A percentile compares a stretch with the other conserved stretches of the same genome.
phyloP scores from a whole-genome alignment of 2,329 filamentous ascomycete genomes.

The Aspergillus sp. region DNA sequence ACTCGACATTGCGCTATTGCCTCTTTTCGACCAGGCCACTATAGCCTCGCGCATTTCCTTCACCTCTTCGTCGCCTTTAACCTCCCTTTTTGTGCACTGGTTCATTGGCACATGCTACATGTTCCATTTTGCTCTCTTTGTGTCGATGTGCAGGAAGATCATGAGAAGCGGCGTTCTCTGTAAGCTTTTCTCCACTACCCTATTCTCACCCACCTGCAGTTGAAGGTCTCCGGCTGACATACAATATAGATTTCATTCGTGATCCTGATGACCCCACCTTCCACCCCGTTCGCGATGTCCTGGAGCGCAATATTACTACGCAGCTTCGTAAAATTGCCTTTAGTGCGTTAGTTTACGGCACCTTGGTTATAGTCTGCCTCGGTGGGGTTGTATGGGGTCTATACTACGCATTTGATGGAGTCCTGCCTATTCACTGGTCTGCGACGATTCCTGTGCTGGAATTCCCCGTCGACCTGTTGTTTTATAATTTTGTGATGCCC shows the following conservation, averaged over 20 bases:
- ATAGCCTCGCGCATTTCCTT: conserved; percentile 74
- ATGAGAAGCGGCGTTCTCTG: conserved; percentile 91
- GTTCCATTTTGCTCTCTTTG: conserved; percentile 98
- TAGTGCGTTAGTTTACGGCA: conserved; percentile 91
- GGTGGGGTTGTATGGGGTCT: conserved; percentile 96
- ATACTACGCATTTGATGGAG: conserved; percentile 58
- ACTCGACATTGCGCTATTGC: conserved; percentile 81
- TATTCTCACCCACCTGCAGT: not conserved
- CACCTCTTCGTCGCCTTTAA: conserved; percentile 72
- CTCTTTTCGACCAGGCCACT: conserved; percentile 78
- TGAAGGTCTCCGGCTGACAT: not conserved
- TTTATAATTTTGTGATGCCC: conserved; percentile 96
- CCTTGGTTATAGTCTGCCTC: conserved; percentile 84
- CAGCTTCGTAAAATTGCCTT: conserved; percentile 96
- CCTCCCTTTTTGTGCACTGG: conserved; percentile 96
- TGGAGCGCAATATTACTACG: conserved; percentile 86
- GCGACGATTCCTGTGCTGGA: conserved; percentile 89
- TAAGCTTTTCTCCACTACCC: conserved; percentile 44
- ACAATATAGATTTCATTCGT: conserved; percentile 74
- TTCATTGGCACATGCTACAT: conserved; percentile 98
- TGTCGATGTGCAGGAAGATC: conserved; percentile 98
- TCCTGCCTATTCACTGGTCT: conserved; percentile 90
- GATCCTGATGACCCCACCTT: conserved; percentile 98
- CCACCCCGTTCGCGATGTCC: conserved; percentile 91
- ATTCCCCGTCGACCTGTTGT: conserved; percentile 87